Conservation (phyloP, 352 stramenopile genomes). For the Peronospora tabacina region DNA sequence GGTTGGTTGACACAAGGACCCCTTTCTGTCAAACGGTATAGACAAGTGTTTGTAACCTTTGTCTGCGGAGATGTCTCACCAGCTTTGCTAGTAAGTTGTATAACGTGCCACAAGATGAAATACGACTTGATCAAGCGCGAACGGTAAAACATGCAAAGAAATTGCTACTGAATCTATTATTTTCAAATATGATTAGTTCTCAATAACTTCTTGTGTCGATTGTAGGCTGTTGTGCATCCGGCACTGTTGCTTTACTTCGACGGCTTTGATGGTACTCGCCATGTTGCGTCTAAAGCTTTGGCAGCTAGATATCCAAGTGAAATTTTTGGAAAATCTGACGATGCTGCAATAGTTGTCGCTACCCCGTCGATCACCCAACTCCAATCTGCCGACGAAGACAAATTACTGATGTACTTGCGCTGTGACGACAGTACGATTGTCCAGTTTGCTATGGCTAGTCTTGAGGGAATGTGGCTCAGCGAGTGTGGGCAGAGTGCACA, state of each 20-base stretch:
- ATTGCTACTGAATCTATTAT: neutral
- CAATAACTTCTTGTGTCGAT: neutral
- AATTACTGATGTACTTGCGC: constrained; percentile 56
- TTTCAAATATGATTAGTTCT: neutral
- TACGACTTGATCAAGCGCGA: constrained; percentile 32
- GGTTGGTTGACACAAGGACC: constrained; percentile 16
- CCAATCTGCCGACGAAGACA: constrained; percentile 53
- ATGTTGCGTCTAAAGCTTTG: constrained; percentile 59
- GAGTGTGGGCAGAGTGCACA: constrained; percentile 45
- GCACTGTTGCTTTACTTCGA: constrained; percentile 75
- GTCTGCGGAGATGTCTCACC: neutral
- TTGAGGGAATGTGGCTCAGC: constrained; percentile 69
- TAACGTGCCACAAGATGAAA: constrained; percentile 49
- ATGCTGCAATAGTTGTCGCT: constrained; percentile 4
- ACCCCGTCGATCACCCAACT: constrained; percentile 67
- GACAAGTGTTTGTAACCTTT: neutral
- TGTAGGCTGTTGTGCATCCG: constrained; percentile 51
- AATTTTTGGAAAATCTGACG: constrained; percentile 9
- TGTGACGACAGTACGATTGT: constrained; percentile 61
- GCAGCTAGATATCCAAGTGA: constrained; percentile 56
- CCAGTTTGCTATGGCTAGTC: constrained; percentile 57
- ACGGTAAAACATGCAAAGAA: constrained; percentile 24
- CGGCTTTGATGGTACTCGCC: constrained; percentile 46
- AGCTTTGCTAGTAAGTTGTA: constrained; percentile 52
- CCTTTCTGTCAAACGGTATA: neutral